Evolutionary conservation across 1,139 yeast genomes (phyloP).

Genomic region (Trichomonascaceae sp.): DNA sequence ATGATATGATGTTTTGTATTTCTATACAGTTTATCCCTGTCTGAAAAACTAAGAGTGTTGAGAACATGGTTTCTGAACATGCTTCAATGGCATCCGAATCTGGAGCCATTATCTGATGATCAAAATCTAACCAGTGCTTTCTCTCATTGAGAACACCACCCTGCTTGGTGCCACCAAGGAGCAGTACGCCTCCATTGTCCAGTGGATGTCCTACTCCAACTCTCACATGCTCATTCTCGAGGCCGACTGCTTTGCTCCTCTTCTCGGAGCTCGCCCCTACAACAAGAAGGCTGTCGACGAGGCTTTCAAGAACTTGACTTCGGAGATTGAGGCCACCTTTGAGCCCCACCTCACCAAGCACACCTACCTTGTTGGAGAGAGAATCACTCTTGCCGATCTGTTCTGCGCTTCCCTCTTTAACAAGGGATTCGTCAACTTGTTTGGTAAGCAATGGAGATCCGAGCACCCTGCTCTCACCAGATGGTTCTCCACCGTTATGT

Average conservation of each 20-base stretch:
- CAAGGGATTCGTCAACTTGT: conserved; percentile 56
- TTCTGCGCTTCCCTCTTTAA: conserved; percentile 44
- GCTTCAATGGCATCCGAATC: too few relatives aligned
- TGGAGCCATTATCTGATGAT: not conserved
- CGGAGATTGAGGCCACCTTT: conserved; percentile 23
- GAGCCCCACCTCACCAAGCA: conserved; percentile 38
- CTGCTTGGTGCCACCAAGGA: conserved; percentile 53
- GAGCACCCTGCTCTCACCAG: conserved; percentile 64
- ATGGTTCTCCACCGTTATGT: conserved; percentile 69
- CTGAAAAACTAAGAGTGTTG: conserved; percentile 68
- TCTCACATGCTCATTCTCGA: conserved; percentile 44
- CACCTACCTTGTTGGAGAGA: conserved; percentile 89
- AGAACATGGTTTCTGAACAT: conserved; percentile 30
- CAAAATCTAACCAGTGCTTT: conserved; percentile 15
- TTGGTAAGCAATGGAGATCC: conserved; percentile 68
- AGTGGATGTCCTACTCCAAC: conserved; percentile 77
- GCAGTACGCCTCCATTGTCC: conserved; percentile 59
- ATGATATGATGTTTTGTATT: conserved; percentile 1
- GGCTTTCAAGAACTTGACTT: conserved; percentile 31
- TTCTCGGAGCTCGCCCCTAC: conserved; percentile 46
- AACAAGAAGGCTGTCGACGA: conserved; percentile 71
- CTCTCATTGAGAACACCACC: conserved; percentile 20
- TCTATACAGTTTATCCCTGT: conserved; percentile 77
- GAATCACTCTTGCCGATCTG: conserved; percentile 76
- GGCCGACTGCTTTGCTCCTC: conserved; percentile 30